A percentile compares a stretch with the other conserved stretches of the same genome.
Conservation (phyloP, 345 rosid genomes). For the Capsella bursapastoris region DNA sequence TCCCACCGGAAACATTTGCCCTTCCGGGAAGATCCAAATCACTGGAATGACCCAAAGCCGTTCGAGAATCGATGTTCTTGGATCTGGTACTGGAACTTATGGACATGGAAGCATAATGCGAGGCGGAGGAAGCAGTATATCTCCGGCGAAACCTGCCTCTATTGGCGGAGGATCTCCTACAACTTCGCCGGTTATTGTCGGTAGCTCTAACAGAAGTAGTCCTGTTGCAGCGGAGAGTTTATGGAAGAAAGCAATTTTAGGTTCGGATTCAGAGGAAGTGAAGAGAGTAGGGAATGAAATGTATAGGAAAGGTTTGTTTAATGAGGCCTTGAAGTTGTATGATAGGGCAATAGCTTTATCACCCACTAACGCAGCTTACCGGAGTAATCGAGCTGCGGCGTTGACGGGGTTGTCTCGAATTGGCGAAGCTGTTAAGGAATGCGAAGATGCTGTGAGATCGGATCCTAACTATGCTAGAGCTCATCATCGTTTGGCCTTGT, state of each 20-base stretch:
- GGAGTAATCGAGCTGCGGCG: slow-evolving; percentile 91
- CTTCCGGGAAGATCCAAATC: slow-evolving; percentile 78
- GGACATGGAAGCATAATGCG: slow-evolving; percentile 98
- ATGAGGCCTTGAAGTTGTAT: slow-evolving; percentile 74
- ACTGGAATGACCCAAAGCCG: slow-evolving; percentile 64
- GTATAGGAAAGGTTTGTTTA: slow-evolving; percentile 76
- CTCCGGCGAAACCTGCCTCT: slow-evolving; percentile 36
- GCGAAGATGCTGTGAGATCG: slow-evolving; percentile 86
- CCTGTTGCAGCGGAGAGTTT: slow-evolving; percentile 13
- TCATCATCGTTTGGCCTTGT: slow-evolving; percentile 79
- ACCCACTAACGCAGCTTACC: slow-evolving; percentile 76
- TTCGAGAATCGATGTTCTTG: slow-evolving; percentile 75
- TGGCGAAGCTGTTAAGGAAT: slow-evolving; percentile 81
- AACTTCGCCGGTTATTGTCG: slow-evolving; percentile 31
- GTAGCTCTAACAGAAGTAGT: slow-evolving; percentile 32
- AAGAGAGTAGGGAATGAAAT: slow-evolving; percentile 84
- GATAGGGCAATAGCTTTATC: slow-evolving; percentile 78
- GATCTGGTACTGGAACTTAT: slow-evolving; percentile 85
- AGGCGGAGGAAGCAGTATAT: slow-evolving; percentile 42
- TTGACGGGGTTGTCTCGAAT: slow-evolving; percentile 66
- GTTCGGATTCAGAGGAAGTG: slow-evolving; percentile 74
- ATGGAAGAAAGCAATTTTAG: slow-evolving; percentile 42
- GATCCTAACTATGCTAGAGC: slow-evolving; percentile 88
- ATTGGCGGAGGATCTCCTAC: slow-evolving; percentile 24
- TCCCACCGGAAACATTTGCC: slow-evolving; percentile 90